Evolutionary conservation across 352 stramenopile species (phyloP).

Genomic region (Globisporangium iwayamae): DNA sequence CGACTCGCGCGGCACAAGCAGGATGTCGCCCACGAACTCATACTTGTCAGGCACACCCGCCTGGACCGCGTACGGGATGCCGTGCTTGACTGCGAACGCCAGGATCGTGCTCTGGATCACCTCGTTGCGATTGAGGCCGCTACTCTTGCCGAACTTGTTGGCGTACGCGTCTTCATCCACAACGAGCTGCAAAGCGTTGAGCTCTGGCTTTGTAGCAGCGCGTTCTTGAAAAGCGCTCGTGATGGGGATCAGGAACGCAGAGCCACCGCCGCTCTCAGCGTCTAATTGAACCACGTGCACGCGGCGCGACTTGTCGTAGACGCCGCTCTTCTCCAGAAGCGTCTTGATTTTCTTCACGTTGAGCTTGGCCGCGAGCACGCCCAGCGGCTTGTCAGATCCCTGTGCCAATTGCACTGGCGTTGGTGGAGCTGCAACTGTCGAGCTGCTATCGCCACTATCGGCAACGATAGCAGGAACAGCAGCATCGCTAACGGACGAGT

Average conservation of each 20-base stretch:
- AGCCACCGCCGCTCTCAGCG: slow-evolving; percentile 11
- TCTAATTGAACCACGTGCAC: slow-evolving; percentile 41
- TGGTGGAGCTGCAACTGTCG: neutral
- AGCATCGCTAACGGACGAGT: too few species aligned
- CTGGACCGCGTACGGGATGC: slow-evolving; percentile 29
- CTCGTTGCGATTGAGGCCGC: slow-evolving; percentile 72
- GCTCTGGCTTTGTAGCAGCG: slow-evolving; percentile 23
- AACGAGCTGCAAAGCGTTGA: slow-evolving; percentile 39
- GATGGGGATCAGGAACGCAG: slow-evolving; percentile 64
- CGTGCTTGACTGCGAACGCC: slow-evolving; percentile 46
- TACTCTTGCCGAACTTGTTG: slow-evolving; percentile 76
- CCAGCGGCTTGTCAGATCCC: slow-evolving; percentile 18
- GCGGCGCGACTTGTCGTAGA: slow-evolving; percentile 82
- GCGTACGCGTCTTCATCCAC: slow-evolving; percentile 56
- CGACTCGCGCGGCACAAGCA: slow-evolving; percentile 62
- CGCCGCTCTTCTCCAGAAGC: slow-evolving; percentile 44
- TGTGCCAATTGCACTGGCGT: neutral
- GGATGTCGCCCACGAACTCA: slow-evolving; percentile 74
- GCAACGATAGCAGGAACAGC: neutral
- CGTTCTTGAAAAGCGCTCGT: slow-evolving; percentile 29
- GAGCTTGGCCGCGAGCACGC: slow-evolving; percentile 52
- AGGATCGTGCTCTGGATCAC: slow-evolving; percentile 56
- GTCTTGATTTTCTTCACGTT: slow-evolving; percentile 82
- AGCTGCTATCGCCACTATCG: neutral
- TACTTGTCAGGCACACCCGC: slow-evolving; percentile 58